phyloP scores from a whole-genome alignment of 2,329 filamentous ascomycete species.

The Aureobasidium lini region DNA sequence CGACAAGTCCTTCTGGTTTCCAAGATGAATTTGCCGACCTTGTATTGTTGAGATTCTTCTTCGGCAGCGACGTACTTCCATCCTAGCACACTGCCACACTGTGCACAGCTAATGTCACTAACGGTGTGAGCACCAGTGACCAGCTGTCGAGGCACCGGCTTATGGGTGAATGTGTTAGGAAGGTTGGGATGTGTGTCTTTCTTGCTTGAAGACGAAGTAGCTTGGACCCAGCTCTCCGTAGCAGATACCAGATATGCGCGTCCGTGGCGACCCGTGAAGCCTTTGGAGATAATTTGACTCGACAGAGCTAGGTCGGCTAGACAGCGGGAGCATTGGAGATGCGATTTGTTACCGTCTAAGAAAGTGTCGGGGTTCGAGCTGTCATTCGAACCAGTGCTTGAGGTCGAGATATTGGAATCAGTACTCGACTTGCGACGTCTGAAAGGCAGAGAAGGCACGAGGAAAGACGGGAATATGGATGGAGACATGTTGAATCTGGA shows the following conservation, averaged over 20 bases:
- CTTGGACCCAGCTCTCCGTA: slow-evolving; percentile 6
- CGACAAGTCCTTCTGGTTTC: slow-evolving; percentile 51
- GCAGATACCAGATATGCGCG: slow-evolving; percentile 56
- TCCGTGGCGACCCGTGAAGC: slow-evolving; percentile 58
- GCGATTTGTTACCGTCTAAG: slow-evolving; percentile 43
- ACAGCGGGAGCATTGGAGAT: slow-evolving; percentile 53
- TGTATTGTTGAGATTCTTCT: slow-evolving; percentile 55
- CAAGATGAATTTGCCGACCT: slow-evolving; percentile 60
- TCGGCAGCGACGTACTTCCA: slow-evolving; percentile 60
- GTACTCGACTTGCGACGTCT: slow-evolving; percentile 37
- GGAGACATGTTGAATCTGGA: slow-evolving; percentile 16
- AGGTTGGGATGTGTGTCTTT: slow-evolving; percentile 34
- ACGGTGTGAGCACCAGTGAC: slow-evolving; percentile 59
- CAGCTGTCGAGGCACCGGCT: slow-evolving; percentile 49
- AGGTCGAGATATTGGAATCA: slow-evolving; percentile 29
- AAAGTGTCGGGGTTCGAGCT: slow-evolving; percentile 24
- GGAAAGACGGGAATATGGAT: slow-evolving; percentile 44
- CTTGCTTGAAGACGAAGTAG: slow-evolving; percentile 14
- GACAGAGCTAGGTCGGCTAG: slow-evolving; percentile 52
- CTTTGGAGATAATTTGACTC: slow-evolving; percentile 55
- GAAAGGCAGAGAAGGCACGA: slow-evolving; percentile 43
- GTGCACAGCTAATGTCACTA: slow-evolving; percentile 50
- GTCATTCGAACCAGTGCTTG: slow-evolving; percentile 24
- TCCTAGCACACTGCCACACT: slow-evolving; percentile 50
- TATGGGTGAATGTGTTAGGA: slow-evolving; percentile 52